phyloP scores from a whole-genome alignment of 768 basidiomycete genomes.

The Tylopilus felleus region DNA sequence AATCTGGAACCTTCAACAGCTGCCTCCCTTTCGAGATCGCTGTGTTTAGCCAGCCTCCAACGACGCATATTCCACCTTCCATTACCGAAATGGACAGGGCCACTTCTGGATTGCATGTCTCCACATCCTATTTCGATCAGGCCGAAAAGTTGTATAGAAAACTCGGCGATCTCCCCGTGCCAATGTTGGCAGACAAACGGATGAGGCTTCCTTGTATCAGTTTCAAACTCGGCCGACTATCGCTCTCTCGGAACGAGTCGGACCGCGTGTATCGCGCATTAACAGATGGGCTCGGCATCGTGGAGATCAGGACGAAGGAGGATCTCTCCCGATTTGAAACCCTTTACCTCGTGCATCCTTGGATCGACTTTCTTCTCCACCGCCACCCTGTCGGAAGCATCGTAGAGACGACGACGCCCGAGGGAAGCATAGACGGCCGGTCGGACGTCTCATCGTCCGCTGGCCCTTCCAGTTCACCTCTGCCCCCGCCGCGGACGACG shows the following conservation, averaged over 20 bases:
- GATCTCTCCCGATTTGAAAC: conserved; percentile 1
- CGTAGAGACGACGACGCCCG: neutral
- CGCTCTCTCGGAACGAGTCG: neutral
- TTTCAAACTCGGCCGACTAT: neutral
- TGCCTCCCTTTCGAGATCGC: conserved; percentile 1
- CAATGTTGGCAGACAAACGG: neutral
- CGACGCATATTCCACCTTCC: neutral
- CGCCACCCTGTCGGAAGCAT: neutral
- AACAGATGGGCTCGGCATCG: conserved; percentile 1
- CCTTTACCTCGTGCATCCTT: conserved; percentile 12
- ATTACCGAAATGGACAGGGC: neutral
- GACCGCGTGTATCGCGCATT: neutral
- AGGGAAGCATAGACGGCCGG: neutral
- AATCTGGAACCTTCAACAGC: neutral
- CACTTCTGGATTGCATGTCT: neutral
- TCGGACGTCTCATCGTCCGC: neutral
- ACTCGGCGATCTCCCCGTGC: neutral
- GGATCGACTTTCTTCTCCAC: conserved; percentile 14
- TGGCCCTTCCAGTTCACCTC: neutral
- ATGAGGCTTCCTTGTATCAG: conserved; percentile 2
- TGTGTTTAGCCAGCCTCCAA: neutral
- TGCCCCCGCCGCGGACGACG: neutral
- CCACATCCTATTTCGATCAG: neutral
- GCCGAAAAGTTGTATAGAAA: neutral
- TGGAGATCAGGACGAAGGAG: conserved; percentile 4